Evolutionary conservation across 768 basidiomycete species (phyloP), one percentile per base, ranked within the genome.

Genomic region (Lentinus tigrinus): DNA sequence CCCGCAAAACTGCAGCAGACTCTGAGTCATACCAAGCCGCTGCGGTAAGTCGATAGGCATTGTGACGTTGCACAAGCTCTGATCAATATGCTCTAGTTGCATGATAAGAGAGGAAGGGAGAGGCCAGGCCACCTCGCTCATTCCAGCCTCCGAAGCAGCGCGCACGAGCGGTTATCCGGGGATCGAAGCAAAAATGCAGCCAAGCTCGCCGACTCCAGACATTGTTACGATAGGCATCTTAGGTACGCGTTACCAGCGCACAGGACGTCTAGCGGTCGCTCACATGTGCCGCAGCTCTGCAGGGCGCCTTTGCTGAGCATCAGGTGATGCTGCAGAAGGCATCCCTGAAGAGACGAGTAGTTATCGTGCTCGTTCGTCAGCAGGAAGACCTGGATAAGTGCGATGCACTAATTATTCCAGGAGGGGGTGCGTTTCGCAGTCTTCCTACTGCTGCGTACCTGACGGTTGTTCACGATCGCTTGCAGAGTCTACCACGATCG

Each of bases 241-340:
- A 4, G 64, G 64, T 65, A 36, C 16, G 49, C 40, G 1, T 0
- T 17, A 8, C 11, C 8, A 10, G 9, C 21, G 13, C 4, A 4
- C n/a, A 28, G 7, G 13, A 7, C 13, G 11, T 17, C 17, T 7
- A 1, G 19, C 13, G 9, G 16, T 27, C 17, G 14, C 19, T 7
- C 6, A 42, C 27, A 28, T 36, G 43, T n/a, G 3, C 28, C 27
- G 16, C 27, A 93, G 95, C 95, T 37, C 80, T 98, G 39, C 95
- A 97, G 71, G 95, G 95, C 43, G 94, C 94, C 9, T 97, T 98
- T 70, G 78, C 81, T 16, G 95, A 98, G 73, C 95, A 98, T 71
- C 81, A 91, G 70, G 72, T 75, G 27, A 84, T 84, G 61, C 80
- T 93, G 28, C 80, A 88, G 69, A 81, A 80, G 67, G 72, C 85